These are phyloP conservation scores for Blastobotrys raffinosifermentans DNA, from an alignment of 1,139 yeast species.

Conservation along the genomic window DNA sequence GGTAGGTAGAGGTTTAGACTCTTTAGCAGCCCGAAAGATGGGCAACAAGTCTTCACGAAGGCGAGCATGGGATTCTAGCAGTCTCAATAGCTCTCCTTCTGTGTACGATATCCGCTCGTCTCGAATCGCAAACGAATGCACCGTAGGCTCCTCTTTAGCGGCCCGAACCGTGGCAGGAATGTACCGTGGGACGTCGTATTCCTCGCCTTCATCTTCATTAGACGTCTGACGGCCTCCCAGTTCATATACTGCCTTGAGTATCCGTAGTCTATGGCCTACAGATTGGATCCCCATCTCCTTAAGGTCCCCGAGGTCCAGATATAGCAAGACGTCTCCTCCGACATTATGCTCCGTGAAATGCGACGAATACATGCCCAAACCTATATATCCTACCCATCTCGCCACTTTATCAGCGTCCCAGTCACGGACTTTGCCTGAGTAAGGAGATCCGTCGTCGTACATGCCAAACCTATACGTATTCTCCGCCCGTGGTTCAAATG, in stretches of 20 bases:
- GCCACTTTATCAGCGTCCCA: conserved; percentile 29
- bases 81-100: conserved; percentile 32
- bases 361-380: conserved; percentile 25
- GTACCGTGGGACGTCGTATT: conserved; percentile 23
- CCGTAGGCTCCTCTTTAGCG: conserved; percentile 8
- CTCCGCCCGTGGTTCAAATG: not conserved
- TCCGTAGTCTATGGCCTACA: conserved; percentile 38
- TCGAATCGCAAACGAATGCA: conserved; percentile 27
- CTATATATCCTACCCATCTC: conserved; percentile 25
- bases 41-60: conserved; percentile 39
- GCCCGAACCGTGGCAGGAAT: conserved; percentile 25
- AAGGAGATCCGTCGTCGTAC: conserved; percentile 5
- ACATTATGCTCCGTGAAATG: conserved; percentile 32
- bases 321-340: conserved; percentile 37
- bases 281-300: conserved; percentile 36
- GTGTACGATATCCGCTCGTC: conserved; percentile 33
- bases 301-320: conserved; percentile 35
- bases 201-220: conserved; percentile 27
- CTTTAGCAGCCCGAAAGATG: conserved; percentile 36
- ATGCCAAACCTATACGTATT: not conserved
- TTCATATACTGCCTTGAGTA: conserved; percentile 34
- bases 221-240: conserved; percentile 27
- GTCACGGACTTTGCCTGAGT: conserved; percentile 15
- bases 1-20: conserved; percentile 39
- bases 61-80: conserved; percentile 30